These are phyloP conservation scores for Linum lewisii DNA, from an alignment of 345 rosid genomes.

Conservation along the genomic window DNA sequence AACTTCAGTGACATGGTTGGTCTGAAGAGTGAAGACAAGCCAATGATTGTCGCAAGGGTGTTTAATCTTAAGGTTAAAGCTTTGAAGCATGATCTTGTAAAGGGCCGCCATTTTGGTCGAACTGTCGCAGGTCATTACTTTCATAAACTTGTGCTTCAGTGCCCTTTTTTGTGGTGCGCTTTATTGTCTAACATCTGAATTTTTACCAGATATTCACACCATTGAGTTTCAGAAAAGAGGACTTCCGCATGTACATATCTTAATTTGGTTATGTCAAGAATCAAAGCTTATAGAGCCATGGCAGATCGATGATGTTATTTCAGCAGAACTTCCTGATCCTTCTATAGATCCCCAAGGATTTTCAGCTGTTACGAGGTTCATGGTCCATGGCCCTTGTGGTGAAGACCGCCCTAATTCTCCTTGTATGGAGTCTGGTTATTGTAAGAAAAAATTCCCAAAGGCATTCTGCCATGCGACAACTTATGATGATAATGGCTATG, in stretches of 20 bases:
- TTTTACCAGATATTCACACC: neutral
- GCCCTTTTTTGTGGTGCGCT: too few relatives aligned
- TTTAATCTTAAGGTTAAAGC: neutral
- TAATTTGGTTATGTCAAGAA: neutral
- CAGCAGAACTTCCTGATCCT: neutral
- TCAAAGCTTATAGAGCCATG: neutral
- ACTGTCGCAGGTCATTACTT: neutral
- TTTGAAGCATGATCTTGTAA: too few relatives aligned
- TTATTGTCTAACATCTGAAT: neutral
- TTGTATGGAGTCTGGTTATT: neutral
- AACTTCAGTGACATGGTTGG: neutral
- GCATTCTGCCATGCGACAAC: neutral
- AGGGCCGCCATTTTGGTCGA: neutral
- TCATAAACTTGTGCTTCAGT: neutral
- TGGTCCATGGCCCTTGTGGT: slow-evolving; percentile 10
- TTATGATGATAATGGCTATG: neutral
- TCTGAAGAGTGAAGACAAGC: neutral
- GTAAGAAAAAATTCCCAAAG: neutral
- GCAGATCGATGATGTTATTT: neutral
- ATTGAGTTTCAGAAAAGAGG: neutral
- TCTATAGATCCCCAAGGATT: neutral
- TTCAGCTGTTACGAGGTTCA: neutral
- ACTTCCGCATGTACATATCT: neutral
- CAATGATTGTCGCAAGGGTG: neutral
- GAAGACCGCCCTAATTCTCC: neutral